These are phyloP conservation scores for Pestalotiopsis sp. DNA, from an alignment of 2,329 filamentous ascomycete genomes.

Conservation along the genomic window DNA sequence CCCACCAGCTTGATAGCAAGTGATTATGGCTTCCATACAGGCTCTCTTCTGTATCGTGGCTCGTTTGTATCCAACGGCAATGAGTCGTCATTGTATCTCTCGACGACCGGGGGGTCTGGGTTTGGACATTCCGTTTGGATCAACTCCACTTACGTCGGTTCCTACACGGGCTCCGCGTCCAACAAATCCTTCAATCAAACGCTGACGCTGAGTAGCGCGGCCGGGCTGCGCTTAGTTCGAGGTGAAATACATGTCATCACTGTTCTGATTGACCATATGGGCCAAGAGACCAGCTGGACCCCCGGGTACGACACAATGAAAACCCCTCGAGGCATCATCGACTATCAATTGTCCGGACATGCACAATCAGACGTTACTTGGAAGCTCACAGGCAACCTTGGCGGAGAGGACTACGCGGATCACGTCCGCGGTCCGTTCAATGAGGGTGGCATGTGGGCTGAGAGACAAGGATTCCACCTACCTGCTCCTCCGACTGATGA, in stretches of 20 bases:
- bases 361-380: slow-evolving; percentile 52
- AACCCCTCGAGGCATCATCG: slow-evolving; percentile 63
- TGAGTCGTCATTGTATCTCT: slow-evolving; percentile 59
- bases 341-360: slow-evolving; percentile 57
- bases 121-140: slow-evolving; percentile 74
- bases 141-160: slow-evolving; percentile 63
- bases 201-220: slow-evolving; percentile 37
- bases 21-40: slow-evolving; percentile 77
- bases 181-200: slow-evolving; percentile 44
- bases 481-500: slow-evolving; percentile 50
- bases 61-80: slow-evolving; percentile 67
- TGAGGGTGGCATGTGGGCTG: slow-evolving; percentile 66
- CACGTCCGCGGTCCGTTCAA: slow-evolving; percentile 65
- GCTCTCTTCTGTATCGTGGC: slow-evolving; percentile 71
- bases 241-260: slow-evolving; percentile 66
- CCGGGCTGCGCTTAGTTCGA: slow-evolving; percentile 37
- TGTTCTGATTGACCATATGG: slow-evolving; percentile 74
- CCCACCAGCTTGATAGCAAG: slow-evolving; percentile 67
- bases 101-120: slow-evolving; percentile 68
- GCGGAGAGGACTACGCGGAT: slow-evolving; percentile 66
- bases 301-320: slow-evolving; percentile 66
- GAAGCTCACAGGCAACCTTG: slow-evolving; percentile 72
- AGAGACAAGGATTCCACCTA: slow-evolving; percentile 66
- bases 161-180: slow-evolving; percentile 29
- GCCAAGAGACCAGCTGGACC: slow-evolving; percentile 62